Base-by-base conservation (phyloP, 2,329 filamentous ascomycete species). In the Beauveria medogensis region DNA sequence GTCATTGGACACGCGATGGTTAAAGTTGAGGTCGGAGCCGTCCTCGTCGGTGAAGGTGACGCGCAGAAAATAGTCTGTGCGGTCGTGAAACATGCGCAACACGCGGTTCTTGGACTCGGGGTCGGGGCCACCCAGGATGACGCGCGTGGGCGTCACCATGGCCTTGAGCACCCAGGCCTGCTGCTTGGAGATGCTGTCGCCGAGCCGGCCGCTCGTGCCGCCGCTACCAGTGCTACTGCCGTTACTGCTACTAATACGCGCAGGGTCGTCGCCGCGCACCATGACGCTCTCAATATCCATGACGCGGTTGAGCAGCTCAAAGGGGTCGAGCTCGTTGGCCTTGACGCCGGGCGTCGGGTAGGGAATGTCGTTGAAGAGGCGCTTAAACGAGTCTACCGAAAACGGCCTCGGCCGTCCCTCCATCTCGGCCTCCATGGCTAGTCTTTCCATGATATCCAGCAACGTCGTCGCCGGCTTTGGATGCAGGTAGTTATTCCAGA, bases 11-110 rank as follows among this genome's bases (percentile, higher is more conserved):
- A 81, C 70, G 5, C 71, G 75, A 1, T 80, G 70, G 61, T 85
- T 86, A 69, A 83, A 86, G 20, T 75, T 77, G 0, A 94, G 69
- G 20, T 82, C 80, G 26, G 85, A 78, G 0, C 87, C 87, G 67
- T 89, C 82, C 69, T 95, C 90, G 52, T 94, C 90, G 34, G 80
- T 80, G 66, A 94, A 92, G 7, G 84, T 80, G 0, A 92, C 88
- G 0, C 90, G 81, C 0, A 90, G 68, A 65, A 92, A 92, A 65
- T 81, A 78, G 51, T 89, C 82, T 2, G 80, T 80, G 60, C 85
- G 77, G 0, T 80, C 67, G 0, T 78, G 71, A 64, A 86, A 90
- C 64, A 83, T 83, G n/a, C 89, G 82, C 18, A 92, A 74, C 3
- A 92, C 83, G 5, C 88, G 79, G 67, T 92, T 92, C 62, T 84